These are phyloP conservation scores for Colletotrichum theobromicola DNA, from an alignment of 2,329 filamentous ascomycete genomes.

Conservation along the genomic window DNA sequence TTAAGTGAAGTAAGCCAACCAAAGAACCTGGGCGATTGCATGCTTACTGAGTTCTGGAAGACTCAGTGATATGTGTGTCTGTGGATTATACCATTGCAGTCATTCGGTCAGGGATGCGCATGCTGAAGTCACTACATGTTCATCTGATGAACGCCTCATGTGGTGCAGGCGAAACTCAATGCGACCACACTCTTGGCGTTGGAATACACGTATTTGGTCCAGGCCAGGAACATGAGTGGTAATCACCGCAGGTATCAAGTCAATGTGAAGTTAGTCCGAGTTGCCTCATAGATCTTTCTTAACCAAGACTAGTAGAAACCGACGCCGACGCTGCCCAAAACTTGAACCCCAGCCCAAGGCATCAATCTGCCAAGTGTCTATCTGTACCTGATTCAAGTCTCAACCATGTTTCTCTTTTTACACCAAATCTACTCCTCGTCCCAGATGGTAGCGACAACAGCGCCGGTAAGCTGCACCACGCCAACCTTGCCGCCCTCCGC, in stretches of 20 bases:
- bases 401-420: not conserved
- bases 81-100: too few species aligned
- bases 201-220: not conserved
- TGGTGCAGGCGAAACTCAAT: not conserved
- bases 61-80: too few species aligned
- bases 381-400: not conserved
- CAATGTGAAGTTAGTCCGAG: rapidly evolving
- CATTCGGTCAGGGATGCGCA: too few species aligned
- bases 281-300: not conserved
- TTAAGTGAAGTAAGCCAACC: too few species aligned
- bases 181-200: not conserved
- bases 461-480: conserved; percentile 16
- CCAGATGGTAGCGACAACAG: conserved; percentile 24
- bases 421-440: conserved; percentile 10
- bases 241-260: not conserved
- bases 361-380: not conserved
- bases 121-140: not conserved
- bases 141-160: not conserved
- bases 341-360: not conserved
- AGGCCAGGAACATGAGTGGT: not conserved
- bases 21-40: too few species aligned
- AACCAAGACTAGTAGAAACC: not conserved
- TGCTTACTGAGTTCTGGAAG: too few species aligned
- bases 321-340: not conserved
- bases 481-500: conserved; percentile 25